Conservation (phyloP, 805 yeast species). For the Ogataea kodamae region DNA sequence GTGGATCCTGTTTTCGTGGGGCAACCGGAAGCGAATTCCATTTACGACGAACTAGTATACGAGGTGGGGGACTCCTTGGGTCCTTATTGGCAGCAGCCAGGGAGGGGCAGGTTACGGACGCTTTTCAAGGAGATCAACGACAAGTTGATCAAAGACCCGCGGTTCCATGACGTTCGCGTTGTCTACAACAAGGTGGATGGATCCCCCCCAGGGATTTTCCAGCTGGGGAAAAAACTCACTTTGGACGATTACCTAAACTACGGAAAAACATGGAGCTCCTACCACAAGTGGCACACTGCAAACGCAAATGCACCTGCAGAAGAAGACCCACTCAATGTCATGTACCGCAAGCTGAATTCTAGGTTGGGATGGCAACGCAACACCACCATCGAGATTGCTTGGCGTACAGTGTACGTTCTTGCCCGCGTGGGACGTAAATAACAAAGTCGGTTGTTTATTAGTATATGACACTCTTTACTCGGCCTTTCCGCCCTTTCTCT, state of each 20-base stretch:
- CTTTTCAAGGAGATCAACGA: constrained; percentile 40
- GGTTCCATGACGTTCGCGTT: constrained; percentile 30
- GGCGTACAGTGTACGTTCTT: constrained; percentile 51
- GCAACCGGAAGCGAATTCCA: constrained; percentile 51
- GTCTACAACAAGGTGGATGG: constrained; percentile 28
- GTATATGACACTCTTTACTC: constrained; percentile 55
- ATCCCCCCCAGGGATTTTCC: constrained; percentile 1
- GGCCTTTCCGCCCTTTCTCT: constrained; percentile 96
- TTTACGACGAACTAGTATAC: constrained; percentile 43
- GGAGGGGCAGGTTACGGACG: constrained; percentile 52
- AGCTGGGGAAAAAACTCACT: constrained; percentile 36
- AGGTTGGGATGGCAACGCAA: constrained; percentile 45
- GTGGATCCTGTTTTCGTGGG: constrained; percentile 60
- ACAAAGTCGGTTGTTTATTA: constrained; percentile 14
- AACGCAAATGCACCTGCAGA: constrained; percentile 29
- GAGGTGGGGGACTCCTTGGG: constrained; percentile 48
- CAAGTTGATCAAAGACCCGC: constrained; percentile 36
- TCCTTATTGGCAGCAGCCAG: constrained; percentile 85
- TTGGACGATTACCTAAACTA: constrained; percentile 49
- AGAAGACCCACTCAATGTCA: constrained; percentile 35
- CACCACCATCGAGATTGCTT: constrained; percentile 40
- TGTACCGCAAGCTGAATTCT: constrained; percentile 35
- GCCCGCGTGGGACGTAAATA: constrained; percentile 27
- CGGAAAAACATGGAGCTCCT: constrained; percentile 67
- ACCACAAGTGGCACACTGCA: constrained; percentile 49